Evolutionary conservation across 2,329 filamentous ascomycete genomes (phyloP).

Genomic region (Pestalotiopsis sp.): DNA sequence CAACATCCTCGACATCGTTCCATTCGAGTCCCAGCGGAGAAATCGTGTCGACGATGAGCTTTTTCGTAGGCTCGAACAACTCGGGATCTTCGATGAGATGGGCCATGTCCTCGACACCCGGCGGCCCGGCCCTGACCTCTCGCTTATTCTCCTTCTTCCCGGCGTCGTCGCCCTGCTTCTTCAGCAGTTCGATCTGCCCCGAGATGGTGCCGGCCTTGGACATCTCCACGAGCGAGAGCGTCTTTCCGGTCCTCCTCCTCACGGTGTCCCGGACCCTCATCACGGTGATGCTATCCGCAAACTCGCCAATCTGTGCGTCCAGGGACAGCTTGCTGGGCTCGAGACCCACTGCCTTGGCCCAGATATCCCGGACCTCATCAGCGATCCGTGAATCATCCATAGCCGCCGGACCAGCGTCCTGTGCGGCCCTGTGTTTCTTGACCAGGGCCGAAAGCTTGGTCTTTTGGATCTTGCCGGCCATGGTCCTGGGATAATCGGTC

Average conservation of each 20-base stretch:
- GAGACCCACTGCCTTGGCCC: constrained; percentile 11
- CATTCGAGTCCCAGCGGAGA: constrained; percentile 5
- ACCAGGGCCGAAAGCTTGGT: constrained; percentile 10
- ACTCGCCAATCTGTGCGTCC: constrained; percentile 9
- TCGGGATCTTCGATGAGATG: constrained; percentile 14
- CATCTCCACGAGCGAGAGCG: constrained; percentile 7
- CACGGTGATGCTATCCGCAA: constrained; percentile 14
- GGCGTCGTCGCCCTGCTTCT: background rate
- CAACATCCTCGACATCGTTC: constrained; percentile 13
- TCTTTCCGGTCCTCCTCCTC: constrained; percentile 8
- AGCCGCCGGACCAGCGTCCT: background rate
- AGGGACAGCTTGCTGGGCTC: constrained; percentile 6
- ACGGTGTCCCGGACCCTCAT: constrained; percentile 7
- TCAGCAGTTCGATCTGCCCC: constrained; percentile 17
- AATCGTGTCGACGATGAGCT: constrained; percentile 1
- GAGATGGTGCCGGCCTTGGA: constrained; percentile 15
- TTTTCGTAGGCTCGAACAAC: constrained; percentile 3
- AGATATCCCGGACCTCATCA: constrained; percentile 5
- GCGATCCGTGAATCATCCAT: background rate
- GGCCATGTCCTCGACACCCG: constrained; percentile 17
- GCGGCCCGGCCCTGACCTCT: constrained; percentile 4
- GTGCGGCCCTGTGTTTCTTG: background rate
- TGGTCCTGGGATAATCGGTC: constrained; percentile 10
- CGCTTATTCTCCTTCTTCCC: constrained; percentile 2
- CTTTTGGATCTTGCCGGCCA: constrained; percentile 15